phyloP scores from a whole-genome alignment of 148 eudicot species.

The Amaranthus palmeri region DNA sequence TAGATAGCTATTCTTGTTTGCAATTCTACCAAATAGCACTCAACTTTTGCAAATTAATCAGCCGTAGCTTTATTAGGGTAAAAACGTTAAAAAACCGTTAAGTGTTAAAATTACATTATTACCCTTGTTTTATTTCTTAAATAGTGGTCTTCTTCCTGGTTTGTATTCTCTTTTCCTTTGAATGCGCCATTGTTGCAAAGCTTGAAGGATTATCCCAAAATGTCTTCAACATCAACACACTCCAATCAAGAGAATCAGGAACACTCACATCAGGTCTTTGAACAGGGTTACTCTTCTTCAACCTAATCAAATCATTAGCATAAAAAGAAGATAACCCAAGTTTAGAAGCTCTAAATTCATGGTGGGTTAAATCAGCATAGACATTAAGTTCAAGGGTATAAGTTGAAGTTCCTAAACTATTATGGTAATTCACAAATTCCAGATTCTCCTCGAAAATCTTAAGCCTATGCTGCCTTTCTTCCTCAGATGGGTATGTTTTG shows the following conservation, averaged over 20 bases:
- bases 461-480: constrained; percentile 58
- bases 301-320: constrained; percentile 32
- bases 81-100: no score
- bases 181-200: no score
- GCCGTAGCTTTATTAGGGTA: no score
- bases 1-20: no score
- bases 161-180: no score
- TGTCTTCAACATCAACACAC: no score
- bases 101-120: no score
- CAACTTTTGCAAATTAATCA: no score
- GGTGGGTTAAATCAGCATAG: constrained; percentile 85
- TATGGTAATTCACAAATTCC: constrained; percentile 47
- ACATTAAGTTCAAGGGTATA: constrained; percentile 66
- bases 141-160: no score
- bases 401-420: constrained; percentile 36
- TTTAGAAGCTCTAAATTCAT: constrained; percentile 57
- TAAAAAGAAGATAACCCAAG: constrained; percentile 43
- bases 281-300: constrained; percentile 25
- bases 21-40: no score
- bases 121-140: no score
- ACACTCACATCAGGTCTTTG: constrained; percentile 30
- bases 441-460: constrained; percentile 60
- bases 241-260: constrained; percentile 84
- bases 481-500: constrained; percentile 53
- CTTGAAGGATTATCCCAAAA: no score